A percentile compares a stretch with the other conserved stretches of the same genome.
Evolutionary conservation across 805 yeast species (phyloP).

Genomic region (Candida awuae): DNA sequence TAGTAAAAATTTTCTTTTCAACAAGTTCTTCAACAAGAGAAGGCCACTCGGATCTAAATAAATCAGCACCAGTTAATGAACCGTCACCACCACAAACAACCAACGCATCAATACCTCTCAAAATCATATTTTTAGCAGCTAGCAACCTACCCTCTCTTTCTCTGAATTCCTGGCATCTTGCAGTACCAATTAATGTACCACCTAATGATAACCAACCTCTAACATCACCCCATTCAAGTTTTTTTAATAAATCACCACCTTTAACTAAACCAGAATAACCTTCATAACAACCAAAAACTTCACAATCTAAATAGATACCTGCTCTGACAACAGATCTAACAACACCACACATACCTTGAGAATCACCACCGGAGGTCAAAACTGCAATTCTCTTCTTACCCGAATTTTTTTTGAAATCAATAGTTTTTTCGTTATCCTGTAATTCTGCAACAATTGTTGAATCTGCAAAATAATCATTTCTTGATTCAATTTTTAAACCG

Average conservation of each 20-base stretch:
- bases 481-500: conserved; percentile 1
- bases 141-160: conserved; percentile 77
- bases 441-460: conserved; percentile 1
- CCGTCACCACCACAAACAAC: conserved; percentile 99
- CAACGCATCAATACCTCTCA: conserved; percentile 86
- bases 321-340: conserved; percentile 94
- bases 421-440: not conserved
- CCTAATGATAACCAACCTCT: conserved; percentile 90
- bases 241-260: conserved; percentile 70
- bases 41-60: conserved; percentile 94
- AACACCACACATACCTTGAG: conserved; percentile 97
- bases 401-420: not conserved
- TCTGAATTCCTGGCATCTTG: conserved; percentile 78
- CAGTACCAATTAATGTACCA: conserved; percentile 95
- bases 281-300: conserved; percentile 84
- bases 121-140: conserved; percentile 79
- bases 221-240: conserved; percentile 89
- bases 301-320: conserved; percentile 81
- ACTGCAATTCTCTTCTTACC: conserved; percentile 56
- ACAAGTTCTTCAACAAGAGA: conserved; percentile 67
- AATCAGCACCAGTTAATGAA: conserved; percentile 94
- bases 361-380: conserved; percentile 98
- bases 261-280: conserved; percentile 90
- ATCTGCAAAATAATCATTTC: conserved; percentile 11
- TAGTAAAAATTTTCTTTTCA: conserved; percentile 45